phyloP scores from a whole-genome alignment of 2,329 filamentous ascomycete genomes.

The Metarhizium guizhouense region DNA sequence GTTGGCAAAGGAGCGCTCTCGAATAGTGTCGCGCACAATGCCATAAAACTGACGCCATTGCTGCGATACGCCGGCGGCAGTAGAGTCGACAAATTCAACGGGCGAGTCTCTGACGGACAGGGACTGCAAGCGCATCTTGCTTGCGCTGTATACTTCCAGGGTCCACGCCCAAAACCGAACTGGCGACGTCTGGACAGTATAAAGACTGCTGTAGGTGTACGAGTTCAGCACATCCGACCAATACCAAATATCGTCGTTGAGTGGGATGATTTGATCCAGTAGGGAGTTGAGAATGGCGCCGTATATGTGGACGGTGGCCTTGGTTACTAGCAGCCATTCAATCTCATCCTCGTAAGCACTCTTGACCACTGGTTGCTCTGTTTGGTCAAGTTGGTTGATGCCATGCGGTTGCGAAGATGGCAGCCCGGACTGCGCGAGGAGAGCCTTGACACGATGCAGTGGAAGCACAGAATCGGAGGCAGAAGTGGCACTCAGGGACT shows the following conservation, averaged over 20 bases:
- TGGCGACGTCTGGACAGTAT: conserved; percentile 80
- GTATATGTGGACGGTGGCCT: conserved; percentile 86
- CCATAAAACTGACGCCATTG: conserved; percentile 67
- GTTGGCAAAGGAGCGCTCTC: conserved; percentile 61
- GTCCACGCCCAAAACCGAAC: conserved; percentile 63
- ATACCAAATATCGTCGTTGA: conserved; percentile 87
- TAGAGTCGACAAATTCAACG: conserved; percentile 25
- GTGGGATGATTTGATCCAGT: conserved; percentile 70
- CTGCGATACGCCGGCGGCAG: conserved; percentile 32
- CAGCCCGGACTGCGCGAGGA: conserved; percentile 56
- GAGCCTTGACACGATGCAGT: conserved; percentile 45
- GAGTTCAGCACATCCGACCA: conserved; percentile 86
- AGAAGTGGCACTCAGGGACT: conserved; percentile 60
- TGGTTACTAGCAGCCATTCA: conserved; percentile 84
- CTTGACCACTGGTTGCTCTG: conserved; percentile 20
- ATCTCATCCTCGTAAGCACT: conserved; percentile 64
- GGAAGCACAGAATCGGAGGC: conserved; percentile 55
- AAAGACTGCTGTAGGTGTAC: conserved; percentile 68
- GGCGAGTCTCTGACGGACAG: conserved; percentile 19
- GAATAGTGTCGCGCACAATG: conserved; percentile 67
- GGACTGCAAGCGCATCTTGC: conserved; percentile 33
- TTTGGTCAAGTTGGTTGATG: conserved; percentile 23
- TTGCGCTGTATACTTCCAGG: conserved; percentile 60
- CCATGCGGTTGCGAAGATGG: conserved; percentile 23
- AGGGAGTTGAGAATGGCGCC: conserved; percentile 70